Base-by-base conservation (phyloP, 2,329 filamentous ascomycete genomes). In the Aspergillus floridensis region DNA sequence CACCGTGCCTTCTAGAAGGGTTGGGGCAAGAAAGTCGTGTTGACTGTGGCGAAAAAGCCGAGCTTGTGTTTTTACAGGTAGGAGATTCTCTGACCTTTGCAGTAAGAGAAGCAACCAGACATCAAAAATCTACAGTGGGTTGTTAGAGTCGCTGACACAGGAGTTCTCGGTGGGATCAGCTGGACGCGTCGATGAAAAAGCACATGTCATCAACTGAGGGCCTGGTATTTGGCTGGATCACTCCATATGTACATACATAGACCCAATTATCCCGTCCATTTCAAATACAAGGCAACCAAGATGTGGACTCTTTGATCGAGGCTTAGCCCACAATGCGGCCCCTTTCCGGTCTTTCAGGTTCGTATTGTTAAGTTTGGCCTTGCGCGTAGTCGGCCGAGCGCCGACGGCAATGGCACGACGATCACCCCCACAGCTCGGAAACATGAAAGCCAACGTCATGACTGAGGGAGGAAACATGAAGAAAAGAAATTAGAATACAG, bases 401-500 rank as follows among this genome's bases (percentile, higher is more conserved):
- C 38, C 38, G 38, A 44, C 19, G 31, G 53, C 21, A 48, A 46
- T 49, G 48, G 6, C 53, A 16, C n/a, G 41, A 48, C 26, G 41
- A 55, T 48, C 26, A 48, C 47, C 14, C 16, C 19, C 16, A 38
- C 31, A 48, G 3, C 24, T 48, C 38, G 16, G 6, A n/a, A 16
- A n/a, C 38, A n/a, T 16, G 38, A 12, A 44, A 19, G 14, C 7
- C 38, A 44, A 44, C 16, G 38, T 44, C 16, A 44, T 44, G 38
- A 19, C n/a, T 19, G 32, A 16, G n/a, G 12, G 5, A 54, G 26
- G 8, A 51, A 41, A 49, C 21, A 53, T 54, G 38, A 44, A 46
- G 26, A 50, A 51, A 38, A 60, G 32, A 22, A 32, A 49, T 54
- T 38, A 24, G 44, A 52, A 53, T 44, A 56, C 21, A 52, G 19